Conservation (phyloP, 768 basidiomycete species). For the Pisolithus microcarpus region DNA sequence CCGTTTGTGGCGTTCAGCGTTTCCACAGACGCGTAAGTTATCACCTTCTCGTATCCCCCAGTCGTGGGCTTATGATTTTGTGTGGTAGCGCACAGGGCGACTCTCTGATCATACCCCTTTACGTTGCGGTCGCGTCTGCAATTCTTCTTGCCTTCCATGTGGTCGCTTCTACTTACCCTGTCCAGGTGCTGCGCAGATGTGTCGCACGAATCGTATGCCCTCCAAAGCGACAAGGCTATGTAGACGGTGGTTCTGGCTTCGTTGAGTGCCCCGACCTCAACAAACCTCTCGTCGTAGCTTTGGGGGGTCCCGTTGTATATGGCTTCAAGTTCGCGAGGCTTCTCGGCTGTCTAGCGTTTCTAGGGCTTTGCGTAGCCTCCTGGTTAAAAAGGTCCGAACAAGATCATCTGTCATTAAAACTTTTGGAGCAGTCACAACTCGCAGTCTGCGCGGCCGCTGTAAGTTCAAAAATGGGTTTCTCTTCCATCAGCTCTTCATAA, state of each 20-base stretch:
- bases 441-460: constrained; percentile 10
- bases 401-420: neutral
- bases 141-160: constrained; percentile 1
- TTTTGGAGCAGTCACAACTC: constrained; percentile 4
- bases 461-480: neutral
- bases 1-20: neutral
- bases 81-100: constrained; percentile 1
- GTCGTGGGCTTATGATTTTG: too few species aligned
- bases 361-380: constrained; percentile 11
- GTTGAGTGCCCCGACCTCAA: neutral
- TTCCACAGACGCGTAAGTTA: neutral
- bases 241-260: neutral
- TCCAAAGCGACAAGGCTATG: neutral
- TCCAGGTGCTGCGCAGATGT: neutral
- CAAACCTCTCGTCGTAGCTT: constrained; percentile 6
- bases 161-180: constrained; percentile 3
- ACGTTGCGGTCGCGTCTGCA: constrained; percentile 7
- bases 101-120: constrained; percentile 11
- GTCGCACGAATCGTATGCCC: neutral
- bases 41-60: neutral
- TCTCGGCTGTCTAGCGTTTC: constrained; percentile 14
- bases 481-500: neutral
- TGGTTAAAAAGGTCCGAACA: neutral
- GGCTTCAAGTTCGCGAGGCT: constrained; percentile 17
- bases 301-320: constrained; percentile 19